Evolutionary conservation across 345 rosid genomes (phyloP), one percentile per base, ranked within the genome.

Genomic region (Geranium rotundifolium): DNA sequence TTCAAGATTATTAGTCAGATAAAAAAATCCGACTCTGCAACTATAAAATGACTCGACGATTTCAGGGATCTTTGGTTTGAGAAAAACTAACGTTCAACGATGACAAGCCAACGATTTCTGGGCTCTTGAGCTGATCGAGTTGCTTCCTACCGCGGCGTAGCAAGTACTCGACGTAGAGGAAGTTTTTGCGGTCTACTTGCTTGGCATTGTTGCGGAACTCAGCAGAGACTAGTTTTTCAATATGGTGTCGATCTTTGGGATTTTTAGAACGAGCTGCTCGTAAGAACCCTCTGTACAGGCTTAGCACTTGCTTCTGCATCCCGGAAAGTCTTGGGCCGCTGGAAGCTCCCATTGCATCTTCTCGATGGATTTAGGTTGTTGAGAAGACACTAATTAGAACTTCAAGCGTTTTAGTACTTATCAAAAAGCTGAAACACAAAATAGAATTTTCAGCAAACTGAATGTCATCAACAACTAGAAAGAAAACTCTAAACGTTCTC

Each of bases 291-390:
- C 97, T 76, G 75, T 88, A 91, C 19, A 91, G 78, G 71, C 85
- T 79, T 37, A 91, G 73, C 57, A 83, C 97, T 76, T 91, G 91
- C 75, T 79, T 91, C 76, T 91, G 97, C 88, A 91, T 75, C 60
- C 97, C 95, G 8, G 96, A 90, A 13, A 88, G 92, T 41, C 67
- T 78, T 46, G 52, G 52, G 14, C 52, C 52, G 52, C 52, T 46
- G 52, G 52, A 46, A 14, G 52, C 52, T 46, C 52, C 52, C 52
- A 46, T 46, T 46, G 52, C 52, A 46, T 46, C 52, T 9, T 9
- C 14, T 46, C 52, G 0, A 46, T 46, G 12, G 16, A 46, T 46
- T 7, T 7, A 34, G 41, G 41, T 34, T 34, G 41, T 4, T 34
- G 41, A 34, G 7, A 34, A 34, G 52, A 14, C 15, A 10, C 13